A percentile compares a stretch with the other conserved stretches of the same genome.
Conservation (phyloP, 1,139 yeast genomes). For the Pichia sp. region DNA sequence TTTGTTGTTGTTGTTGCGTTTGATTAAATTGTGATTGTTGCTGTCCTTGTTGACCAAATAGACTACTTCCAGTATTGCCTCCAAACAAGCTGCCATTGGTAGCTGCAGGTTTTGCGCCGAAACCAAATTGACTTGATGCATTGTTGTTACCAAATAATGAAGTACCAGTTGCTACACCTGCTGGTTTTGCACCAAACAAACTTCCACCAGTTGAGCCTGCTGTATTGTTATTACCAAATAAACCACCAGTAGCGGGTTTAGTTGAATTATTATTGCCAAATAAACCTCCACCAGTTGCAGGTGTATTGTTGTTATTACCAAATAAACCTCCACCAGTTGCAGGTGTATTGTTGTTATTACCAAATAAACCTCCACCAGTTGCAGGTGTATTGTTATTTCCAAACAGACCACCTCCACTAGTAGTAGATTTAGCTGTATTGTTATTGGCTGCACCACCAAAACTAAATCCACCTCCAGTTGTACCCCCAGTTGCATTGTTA, state of each 20-base stretch:
- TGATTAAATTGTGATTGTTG: slow-evolving; percentile 14
- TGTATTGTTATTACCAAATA: slow-evolving; percentile 13
- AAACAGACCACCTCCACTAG: slow-evolving; percentile 9
- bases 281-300: slow-evolving; percentile 32
- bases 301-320: slow-evolving; percentile 1
- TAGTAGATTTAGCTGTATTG: background rate
- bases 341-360: slow-evolving; percentile 13
- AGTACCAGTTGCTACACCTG: slow-evolving; percentile 27
- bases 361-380: slow-evolving; percentile 26
- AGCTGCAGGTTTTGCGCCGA: slow-evolving; percentile 27
- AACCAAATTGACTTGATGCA: slow-evolving; percentile 16
- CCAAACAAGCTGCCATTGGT: slow-evolving; percentile 18
- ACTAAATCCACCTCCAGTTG: slow-evolving; percentile 12
- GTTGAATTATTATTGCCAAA: slow-evolving; percentile 28
- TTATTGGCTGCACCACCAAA: slow-evolving; percentile 10
- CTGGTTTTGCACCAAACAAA: slow-evolving; percentile 25
- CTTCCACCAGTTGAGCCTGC: slow-evolving; percentile 16
- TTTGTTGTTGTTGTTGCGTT: slow-evolving; percentile 28
- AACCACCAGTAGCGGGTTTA: slow-evolving; percentile 9
- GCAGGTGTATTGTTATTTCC: slow-evolving; percentile 4
- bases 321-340: slow-evolving; percentile 31
- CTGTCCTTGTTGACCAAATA: slow-evolving; percentile 30
- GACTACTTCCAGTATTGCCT: slow-evolving; percentile 19
- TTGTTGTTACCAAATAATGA: slow-evolving; percentile 30
- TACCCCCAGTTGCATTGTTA: slow-evolving; percentile 6